phyloP scores from a whole-genome alignment of 768 basidiomycete species.

The Rhodotorula babjevae region DNA sequence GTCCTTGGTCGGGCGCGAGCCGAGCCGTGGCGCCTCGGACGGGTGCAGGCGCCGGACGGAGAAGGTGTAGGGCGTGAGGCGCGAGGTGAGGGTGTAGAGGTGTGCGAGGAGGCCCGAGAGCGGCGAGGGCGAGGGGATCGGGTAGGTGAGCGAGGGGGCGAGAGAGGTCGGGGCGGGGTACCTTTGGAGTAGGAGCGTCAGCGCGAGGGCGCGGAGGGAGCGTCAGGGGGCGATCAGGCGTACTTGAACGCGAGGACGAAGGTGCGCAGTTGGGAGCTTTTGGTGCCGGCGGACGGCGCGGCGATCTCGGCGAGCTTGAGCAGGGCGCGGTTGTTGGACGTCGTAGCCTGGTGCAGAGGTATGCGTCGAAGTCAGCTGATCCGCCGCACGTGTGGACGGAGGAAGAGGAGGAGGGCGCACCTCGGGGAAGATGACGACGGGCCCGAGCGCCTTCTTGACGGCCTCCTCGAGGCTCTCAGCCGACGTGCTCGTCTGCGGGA shows the following conservation, averaged over 20 bases:
- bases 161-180: constrained; percentile 29
- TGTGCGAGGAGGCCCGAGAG: constrained; percentile 10
- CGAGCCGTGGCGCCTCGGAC: constrained; percentile 7
- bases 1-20: not conserved
- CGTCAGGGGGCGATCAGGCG: not conserved
- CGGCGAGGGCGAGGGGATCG: constrained; percentile 17
- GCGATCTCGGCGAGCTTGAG: constrained; percentile 17
- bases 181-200: constrained; percentile 6
- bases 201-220: not conserved
- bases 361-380: too few relatives aligned
- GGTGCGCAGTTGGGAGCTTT: not conserved
- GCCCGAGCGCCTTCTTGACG: constrained; percentile 6
- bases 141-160: constrained; percentile 27
- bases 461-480: constrained; percentile 15
- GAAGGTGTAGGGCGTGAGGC: constrained; percentile 14
- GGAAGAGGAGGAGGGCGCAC: not conserved
- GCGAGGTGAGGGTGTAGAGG: constrained; percentile 22
- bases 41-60: constrained; percentile 28
- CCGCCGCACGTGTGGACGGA: not conserved
- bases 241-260: constrained; percentile 35
- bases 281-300: not conserved
- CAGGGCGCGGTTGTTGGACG: constrained; percentile 39
- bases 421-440: constrained; percentile 34
- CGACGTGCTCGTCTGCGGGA: constrained; percentile 4
- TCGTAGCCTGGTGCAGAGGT: constrained; percentile 24